Conservation (phyloP, 169 alveolate species). For the Cytauxzoon felis region DNA sequence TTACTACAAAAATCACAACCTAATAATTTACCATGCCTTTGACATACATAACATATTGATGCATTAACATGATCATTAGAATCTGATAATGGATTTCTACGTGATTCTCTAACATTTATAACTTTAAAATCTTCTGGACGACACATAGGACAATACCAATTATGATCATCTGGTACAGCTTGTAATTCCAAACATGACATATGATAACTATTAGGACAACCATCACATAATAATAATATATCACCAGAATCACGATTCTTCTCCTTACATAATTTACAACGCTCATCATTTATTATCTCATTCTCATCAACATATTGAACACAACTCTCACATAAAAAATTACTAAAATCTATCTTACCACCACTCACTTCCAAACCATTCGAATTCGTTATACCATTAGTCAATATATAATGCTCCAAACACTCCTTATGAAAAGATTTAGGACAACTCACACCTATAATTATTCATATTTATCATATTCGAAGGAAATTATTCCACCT, state of each 20-base stretch:
- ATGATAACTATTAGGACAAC: conserved; percentile 87
- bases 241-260: conserved; percentile 66
- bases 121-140: conserved; percentile 79
- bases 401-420: conserved; percentile 61
- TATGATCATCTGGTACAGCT: conserved; percentile 81
- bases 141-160: conserved; percentile 87
- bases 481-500: too few species aligned
- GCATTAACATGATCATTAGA: conserved; percentile 79
- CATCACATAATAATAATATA: conserved; percentile 82
- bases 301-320: conserved; percentile 70
- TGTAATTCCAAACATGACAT: conserved; percentile 77
- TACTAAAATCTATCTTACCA: conserved; percentile 59
- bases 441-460: conserved; percentile 66
- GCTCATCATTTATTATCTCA: conserved; percentile 76
- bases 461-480: too few species aligned
- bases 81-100: conserved; percentile 67
- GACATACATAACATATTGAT: conserved; percentile 85
- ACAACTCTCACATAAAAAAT: conserved; percentile 74
- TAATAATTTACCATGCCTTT: conserved; percentile 81
- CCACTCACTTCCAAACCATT: conserved; percentile 45
- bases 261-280: conserved; percentile 79
- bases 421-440: conserved; percentile 72
- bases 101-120: conserved; percentile 68
- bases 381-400: conserved; percentile 27
- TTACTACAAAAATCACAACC: conserved; percentile 88